Percentiles rank a stretch among this genome's conserved stretches.
These are phyloP conservation scores for Moniliella sp. DNA, from an alignment of 1,284 basidiomycete species.

Conservation along the genomic window DNA sequence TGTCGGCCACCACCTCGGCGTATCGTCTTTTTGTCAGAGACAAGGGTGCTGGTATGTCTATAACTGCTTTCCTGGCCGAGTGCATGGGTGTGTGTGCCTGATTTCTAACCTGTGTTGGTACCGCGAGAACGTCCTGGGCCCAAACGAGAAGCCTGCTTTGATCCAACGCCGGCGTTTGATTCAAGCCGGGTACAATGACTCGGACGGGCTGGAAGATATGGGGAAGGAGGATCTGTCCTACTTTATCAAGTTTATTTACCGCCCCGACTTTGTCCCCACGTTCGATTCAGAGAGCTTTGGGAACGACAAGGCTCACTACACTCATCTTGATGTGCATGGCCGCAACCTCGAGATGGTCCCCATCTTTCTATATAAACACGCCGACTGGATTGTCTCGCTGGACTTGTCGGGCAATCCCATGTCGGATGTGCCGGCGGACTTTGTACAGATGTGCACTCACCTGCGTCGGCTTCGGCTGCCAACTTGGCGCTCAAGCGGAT, in stretches of 20 bases:
- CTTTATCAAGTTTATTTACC: constrained; percentile 58
- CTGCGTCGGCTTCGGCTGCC: constrained; percentile 68
- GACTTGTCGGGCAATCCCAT: constrained; percentile 85
- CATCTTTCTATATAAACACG: constrained; percentile 64
- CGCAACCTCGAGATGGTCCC: constrained; percentile 72
- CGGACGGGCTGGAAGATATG: constrained; percentile 59
- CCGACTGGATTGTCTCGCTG: constrained; percentile 62
- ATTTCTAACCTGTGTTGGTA: constrained; percentile 4
- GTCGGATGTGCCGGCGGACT: constrained; percentile 85
- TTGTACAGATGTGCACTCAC: constrained; percentile 66
- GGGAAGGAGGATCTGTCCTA: constrained; percentile 65
- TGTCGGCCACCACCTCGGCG: constrained; percentile 12
- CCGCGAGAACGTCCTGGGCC: constrained; percentile 27
- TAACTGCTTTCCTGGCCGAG: not conserved
- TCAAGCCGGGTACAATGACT: constrained; percentile 68
- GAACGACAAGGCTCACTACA: constrained; percentile 39
- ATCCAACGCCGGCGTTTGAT: constrained; percentile 64
- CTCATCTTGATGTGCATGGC: constrained; percentile 62
- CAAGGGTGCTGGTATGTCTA: constrained; percentile 11
- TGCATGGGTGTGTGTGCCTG: constrained; percentile 5
- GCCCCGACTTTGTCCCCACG: constrained; percentile 44
- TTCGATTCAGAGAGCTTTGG: constrained; percentile 20
- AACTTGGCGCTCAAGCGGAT: constrained; percentile 87
- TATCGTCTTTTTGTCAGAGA: constrained; percentile 29
- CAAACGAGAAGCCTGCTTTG: constrained; percentile 61